Conservation (phyloP, 148 eudicot genomes). For the Hydrangea macrophylla region DNA sequence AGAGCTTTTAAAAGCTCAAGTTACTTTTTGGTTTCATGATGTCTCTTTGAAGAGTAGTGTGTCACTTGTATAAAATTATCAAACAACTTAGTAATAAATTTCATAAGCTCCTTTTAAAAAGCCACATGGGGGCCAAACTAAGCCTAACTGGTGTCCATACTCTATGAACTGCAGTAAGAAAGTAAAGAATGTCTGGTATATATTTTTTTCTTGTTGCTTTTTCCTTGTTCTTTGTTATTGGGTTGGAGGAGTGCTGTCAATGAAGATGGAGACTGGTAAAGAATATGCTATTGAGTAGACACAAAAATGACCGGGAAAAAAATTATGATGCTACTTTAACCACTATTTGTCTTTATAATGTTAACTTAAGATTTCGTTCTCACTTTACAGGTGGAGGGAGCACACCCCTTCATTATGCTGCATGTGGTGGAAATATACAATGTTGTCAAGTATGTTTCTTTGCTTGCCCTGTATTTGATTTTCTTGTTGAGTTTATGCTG, state of each 20-base stretch:
- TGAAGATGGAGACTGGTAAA: neutral
- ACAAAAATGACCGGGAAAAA: neutral
- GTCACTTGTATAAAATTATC: no score
- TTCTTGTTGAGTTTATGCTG: conserved; percentile 7
- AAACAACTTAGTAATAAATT: no score
- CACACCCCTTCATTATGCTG: conserved; percentile 93
- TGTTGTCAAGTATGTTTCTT: conserved; percentile 72
- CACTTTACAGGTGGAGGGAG: conserved; percentile 76
- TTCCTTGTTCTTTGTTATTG: no score
- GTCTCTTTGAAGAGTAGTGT: no score
- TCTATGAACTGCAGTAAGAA: neutral
- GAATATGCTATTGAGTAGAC: neutral
- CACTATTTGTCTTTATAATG: neutral
- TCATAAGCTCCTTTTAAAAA: no score
- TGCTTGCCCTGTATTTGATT: neutral
- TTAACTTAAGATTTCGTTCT: neutral
- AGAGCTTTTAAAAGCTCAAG: no score
- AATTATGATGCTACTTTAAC: neutral
- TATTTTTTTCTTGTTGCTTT: no score
- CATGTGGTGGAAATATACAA: conserved; percentile 81
- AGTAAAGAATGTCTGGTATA: neutral
- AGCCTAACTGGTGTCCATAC: neutral
- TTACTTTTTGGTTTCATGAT: no score
- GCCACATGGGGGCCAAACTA: no score
- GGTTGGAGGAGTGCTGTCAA: neutral